Conservation (phyloP, 225 moss, liverwort and hornwort genomes). For the Lunularia cruciata region DNA sequence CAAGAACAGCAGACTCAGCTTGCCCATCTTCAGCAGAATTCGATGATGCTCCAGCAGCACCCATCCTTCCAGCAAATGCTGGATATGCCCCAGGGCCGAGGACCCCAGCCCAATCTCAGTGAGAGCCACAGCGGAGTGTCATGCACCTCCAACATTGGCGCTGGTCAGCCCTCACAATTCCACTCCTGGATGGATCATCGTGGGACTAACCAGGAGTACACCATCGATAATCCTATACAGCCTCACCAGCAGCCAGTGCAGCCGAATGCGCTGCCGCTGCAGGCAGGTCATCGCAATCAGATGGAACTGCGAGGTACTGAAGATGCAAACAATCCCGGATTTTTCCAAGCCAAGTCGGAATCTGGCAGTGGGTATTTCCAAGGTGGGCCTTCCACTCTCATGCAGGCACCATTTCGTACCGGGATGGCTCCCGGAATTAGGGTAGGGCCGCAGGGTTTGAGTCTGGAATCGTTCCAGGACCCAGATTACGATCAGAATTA, state of each 20-base stretch:
- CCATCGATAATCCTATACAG: not conserved
- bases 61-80: conserved; percentile 20
- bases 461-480: conserved; percentile 19
- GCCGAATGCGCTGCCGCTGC: conserved; percentile 1
- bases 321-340: conserved; percentile 5
- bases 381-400: not conserved
- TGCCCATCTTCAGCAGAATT: conserved; percentile 4
- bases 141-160: conserved; percentile 16
- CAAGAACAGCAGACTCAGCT: conserved; percentile 1
- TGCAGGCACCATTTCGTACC: conserved; percentile 10
- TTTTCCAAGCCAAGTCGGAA: conserved; percentile 20
- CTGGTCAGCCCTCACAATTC: conserved; percentile 14
- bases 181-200: conserved; percentile 25
- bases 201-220: conserved; percentile 14
- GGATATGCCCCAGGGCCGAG: conserved; percentile 14
- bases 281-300: not conserved
- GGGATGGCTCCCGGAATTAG: conserved; percentile 11
- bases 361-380: conserved; percentile 8
- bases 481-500: conserved; percentile 20
- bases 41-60: conserved; percentile 3
- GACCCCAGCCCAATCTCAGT: not conserved
- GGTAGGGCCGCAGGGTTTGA: conserved; percentile 21
- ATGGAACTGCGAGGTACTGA: conserved; percentile 15
- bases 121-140: conserved; percentile 17
- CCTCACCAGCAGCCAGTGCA: conserved; percentile 8